phyloP scores from a whole-genome alignment of 331 rosid species.

The Rhamnella rubrinervis region DNA sequence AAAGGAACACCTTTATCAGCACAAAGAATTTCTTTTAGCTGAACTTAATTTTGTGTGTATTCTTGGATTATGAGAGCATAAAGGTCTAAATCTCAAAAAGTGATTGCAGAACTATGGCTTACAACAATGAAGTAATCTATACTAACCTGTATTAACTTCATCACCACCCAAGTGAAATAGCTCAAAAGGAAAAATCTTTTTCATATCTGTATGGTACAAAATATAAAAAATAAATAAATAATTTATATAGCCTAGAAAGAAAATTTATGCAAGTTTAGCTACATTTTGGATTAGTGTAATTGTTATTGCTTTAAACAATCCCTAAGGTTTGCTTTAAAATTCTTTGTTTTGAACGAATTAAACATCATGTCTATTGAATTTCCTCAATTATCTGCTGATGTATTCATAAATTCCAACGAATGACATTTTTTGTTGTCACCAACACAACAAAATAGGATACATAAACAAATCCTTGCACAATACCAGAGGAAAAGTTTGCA shows the following conservation, averaged over 20 bases:
- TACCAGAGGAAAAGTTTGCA: constrained; percentile 19
- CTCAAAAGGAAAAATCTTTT: constrained; percentile 91
- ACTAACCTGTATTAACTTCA: constrained; percentile 93
- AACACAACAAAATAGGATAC: not conserved
- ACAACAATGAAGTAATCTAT: not conserved
- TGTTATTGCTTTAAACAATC: too few species aligned
- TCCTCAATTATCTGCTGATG: too few species aligned
- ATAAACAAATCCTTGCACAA: constrained; percentile 16
- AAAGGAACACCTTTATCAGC: too few species aligned
- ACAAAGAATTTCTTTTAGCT: too few species aligned
- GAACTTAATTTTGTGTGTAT: not conserved
- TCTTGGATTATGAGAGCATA: not conserved
- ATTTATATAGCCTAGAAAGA: too few species aligned
- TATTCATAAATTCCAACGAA: too few species aligned
- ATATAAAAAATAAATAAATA: not conserved
- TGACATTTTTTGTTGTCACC: not conserved
- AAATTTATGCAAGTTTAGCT: too few species aligned
- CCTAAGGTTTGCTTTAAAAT: too few species aligned
- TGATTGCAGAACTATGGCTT: not conserved
- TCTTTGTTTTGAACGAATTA: too few species aligned
- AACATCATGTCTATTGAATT: too few species aligned
- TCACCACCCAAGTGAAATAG: constrained; percentile 99
- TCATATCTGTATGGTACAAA: constrained; percentile 63
- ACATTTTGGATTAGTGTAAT: too few species aligned
- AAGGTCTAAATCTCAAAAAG: constrained; percentile 20